Evolutionary conservation across 2,329 filamentous ascomycete genomes (phyloP), one percentile per base, ranked within the genome.

Genomic region (Colletotrichum sp.): DNA sequence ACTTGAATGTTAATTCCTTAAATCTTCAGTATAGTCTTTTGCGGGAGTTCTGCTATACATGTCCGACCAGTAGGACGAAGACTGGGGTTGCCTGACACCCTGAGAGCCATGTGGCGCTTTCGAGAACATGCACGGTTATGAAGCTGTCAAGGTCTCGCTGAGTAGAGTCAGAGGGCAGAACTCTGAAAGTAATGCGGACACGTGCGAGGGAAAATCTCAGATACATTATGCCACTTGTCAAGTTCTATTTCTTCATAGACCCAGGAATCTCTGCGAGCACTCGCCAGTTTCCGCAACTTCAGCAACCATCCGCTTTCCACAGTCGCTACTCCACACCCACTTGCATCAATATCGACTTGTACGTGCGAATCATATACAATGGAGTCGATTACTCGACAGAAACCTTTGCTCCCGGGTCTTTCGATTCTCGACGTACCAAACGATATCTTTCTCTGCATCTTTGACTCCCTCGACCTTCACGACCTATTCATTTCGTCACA

Each of bases 11-110:
- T 38, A 0, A 38, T 38, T 38, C 8, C 34, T 0, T n/a, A 0
- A 10, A 18, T 43, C 3, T 0, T 10, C 1, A 0, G 38, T 1
- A 43, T 43, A 43, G n/a, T n/a, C n/a, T n/a, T n/a, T n/a, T n/a
- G n/a, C n/a, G n/a, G n/a, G n/a, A n/a, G n/a, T n/a, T n/a, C n/a
- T n/a, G n/a, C n/a, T n/a, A n/a, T n/a, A n/a, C n/a, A n/a, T n/a
- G n/a, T n/a, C n/a, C n/a, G n/a, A 48, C 10, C 9, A 21, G 43
- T 48, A 0, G 43, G 43, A 21, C 43, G 5, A 48, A 48, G 43
- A 48, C 0, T 21, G 9, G 43, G 43, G 15, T 38, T 48, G 43
- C n/a, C 43, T 21, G 43, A n/a, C 43, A n/a, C 18, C 38, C 38
- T 43, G 43, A 21, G n/a, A 52, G n/a, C 43, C 6, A 13, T 8